Evolutionary conservation across 2,329 filamentous ascomycete genomes (phyloP), one percentile per base, ranked within the genome.

Genomic region (Fusarium veterinarium): DNA sequence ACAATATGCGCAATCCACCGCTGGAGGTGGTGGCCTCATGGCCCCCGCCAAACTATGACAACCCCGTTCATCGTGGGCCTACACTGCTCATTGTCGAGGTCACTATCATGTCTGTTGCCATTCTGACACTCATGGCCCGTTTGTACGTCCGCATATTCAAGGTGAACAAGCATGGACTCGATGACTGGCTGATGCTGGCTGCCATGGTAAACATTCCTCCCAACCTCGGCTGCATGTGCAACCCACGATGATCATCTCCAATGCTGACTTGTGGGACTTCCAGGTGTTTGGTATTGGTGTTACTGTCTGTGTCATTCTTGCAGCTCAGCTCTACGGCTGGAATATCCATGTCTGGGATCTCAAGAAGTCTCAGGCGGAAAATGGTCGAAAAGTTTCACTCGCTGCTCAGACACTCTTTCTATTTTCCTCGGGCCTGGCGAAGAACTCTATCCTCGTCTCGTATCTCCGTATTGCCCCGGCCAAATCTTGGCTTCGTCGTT

Each of bases 131-230:
- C 13, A 53, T 71, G 31, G 75, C 83, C 53, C 80, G 83, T 19
- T 76, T 84, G 42, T 84, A 83, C 49, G 82, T 83, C 51, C 77
- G 81, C 14, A 64, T 81, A 5, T 60, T 71, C 60, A 77, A 82
- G 40, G 76, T 84, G 38, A 77, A 79, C 46, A 80, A 77, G 55
- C 77, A 67, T 41, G 80, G 81, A 38, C 75, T 78, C 58, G 83
- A 85, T 66, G 83, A 84, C 74, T 84, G 81, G 82, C 58, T 85
- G 17, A 85, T 85, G 83, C 67, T 83, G 9, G 78, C 61, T 38
- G 82, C 82, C 8, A 78, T 80, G 68, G 82, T 84, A 69, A 75
- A 64, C 78, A 52, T 64, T 16, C 19, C 31, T 19, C 41, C 17
- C 12, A 28, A 41, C 73, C 60, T 74, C 71, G 69, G 66, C 49